Percentiles rank a stretch among this genome's conserved stretches.
phyloP scores from a whole-genome alignment of 371 early-diverging fungal species.

The Funneliformis caledonium region DNA sequence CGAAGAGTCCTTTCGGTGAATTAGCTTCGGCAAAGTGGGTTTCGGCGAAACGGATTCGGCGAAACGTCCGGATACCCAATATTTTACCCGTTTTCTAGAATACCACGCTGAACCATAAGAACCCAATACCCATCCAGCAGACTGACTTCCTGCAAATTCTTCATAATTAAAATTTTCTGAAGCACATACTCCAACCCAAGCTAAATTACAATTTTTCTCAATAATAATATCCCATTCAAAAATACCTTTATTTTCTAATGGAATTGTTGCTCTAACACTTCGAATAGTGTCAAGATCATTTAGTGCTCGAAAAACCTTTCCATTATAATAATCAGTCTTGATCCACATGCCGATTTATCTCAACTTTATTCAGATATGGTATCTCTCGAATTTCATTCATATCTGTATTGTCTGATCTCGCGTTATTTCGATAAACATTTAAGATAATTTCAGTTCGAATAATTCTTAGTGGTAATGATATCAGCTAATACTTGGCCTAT shows the following conservation, averaged over 20 bases:
- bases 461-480: constrained; percentile 4
- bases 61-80: no score
- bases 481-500: not conserved
- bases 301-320: not conserved
- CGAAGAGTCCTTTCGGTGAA: no score
- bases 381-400: not conserved
- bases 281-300: not conserved
- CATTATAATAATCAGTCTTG: not conserved
- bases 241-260: not conserved
- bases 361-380: not conserved
- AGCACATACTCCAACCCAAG: constrained; percentile 15
- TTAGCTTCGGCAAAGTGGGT: no score
- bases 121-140: not conserved
- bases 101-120: no score
- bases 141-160: not conserved
- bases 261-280: not conserved
- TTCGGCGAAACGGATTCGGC: no score
- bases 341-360: not conserved
- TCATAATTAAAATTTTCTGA: not conserved
- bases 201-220: not conserved
- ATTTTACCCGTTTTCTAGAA: no score
- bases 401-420: not conserved
- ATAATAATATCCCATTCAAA: constrained; percentile 19
- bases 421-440: not conserved
- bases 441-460: not conserved